Conservation (phyloP, 1,284 basidiomycete species). For the Puccinia brachypodii region DNA sequence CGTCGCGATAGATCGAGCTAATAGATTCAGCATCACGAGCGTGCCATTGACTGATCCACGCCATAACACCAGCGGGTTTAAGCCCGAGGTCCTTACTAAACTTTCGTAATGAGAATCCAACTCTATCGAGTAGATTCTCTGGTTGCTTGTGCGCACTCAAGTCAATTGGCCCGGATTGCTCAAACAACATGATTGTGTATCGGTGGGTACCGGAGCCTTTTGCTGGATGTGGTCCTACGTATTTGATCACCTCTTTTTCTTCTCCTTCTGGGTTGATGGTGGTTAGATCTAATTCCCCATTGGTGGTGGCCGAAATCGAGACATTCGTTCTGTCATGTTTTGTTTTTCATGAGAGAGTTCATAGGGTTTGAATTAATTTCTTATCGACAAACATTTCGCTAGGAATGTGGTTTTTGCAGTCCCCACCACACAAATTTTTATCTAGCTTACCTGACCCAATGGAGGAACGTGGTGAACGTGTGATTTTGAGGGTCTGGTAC, state of each 20-base stretch:
- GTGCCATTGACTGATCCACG: conserved; percentile 38
- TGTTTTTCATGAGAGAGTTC: not conserved
- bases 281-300: not conserved
- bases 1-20: conserved; percentile 21
- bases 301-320: conserved; percentile 66
- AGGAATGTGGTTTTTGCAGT: too few species aligned
- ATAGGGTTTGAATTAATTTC: not conserved
- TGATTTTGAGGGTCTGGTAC: conserved; percentile 70
- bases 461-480: conserved; percentile 72
- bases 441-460: conserved; percentile 73
- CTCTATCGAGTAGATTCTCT: not conserved
- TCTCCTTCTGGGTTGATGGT: conserved; percentile 54
- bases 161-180: conserved; percentile 60
- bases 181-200: conserved; percentile 73
- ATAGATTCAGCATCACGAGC: conserved; percentile 12
- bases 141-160: not conserved
- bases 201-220: conserved; percentile 81
- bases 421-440: too few species aligned
- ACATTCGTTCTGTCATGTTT: conserved; percentile 64
- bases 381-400: not conserved
- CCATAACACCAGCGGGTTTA: conserved; percentile 4
- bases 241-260: conserved; percentile 60
- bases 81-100: not conserved
- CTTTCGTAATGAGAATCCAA: conserved; percentile 20
- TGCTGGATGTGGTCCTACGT: conserved; percentile 83